Evolutionary conservation across 2,329 filamentous ascomycete species (phyloP).

Genomic region (Dothideomycetes sp.): DNA sequence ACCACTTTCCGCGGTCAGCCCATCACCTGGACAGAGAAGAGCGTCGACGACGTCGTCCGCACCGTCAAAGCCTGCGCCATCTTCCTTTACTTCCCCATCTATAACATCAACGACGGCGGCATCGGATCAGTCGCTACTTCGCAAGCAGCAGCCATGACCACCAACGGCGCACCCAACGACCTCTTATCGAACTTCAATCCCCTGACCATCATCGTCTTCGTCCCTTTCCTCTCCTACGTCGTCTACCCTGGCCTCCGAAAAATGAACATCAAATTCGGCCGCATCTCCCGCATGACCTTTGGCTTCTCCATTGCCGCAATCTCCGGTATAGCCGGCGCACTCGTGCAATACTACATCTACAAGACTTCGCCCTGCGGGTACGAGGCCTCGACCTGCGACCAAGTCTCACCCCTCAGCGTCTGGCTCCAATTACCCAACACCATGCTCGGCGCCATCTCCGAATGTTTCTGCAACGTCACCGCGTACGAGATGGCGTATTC

Average conservation of each 20-base stretch:
- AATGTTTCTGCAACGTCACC: conserved; percentile 33
- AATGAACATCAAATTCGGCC: conserved; percentile 28
- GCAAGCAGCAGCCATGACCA: conserved; percentile 17
- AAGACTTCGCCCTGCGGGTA: conserved; percentile 34
- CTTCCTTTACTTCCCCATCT: conserved; percentile 43
- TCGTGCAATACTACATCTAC: conserved; percentile 38
- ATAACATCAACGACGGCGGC: conserved; percentile 25
- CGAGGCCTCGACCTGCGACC: too few species aligned
- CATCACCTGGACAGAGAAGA: conserved; percentile 51
- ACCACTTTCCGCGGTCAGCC: conserved; percentile 11
- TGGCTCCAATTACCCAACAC: conserved; percentile 28
- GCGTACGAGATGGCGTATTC: conserved; percentile 36
- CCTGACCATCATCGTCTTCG: conserved; percentile 31
- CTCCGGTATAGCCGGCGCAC: conserved; percentile 26
- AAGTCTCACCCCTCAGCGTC: too few species aligned
- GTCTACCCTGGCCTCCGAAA: conserved; percentile 33
- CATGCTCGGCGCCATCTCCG: conserved; percentile 27
- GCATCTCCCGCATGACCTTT: conserved; percentile 39
- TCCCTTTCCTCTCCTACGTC: conserved; percentile 31
- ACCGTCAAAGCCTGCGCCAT: conserved; percentile 55
- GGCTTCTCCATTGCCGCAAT: conserved; percentile 40
- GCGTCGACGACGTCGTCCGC: conserved; percentile 60
- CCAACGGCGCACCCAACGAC: conserved; percentile 32
- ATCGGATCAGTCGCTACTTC: conserved; percentile 14
- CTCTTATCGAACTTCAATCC: conserved; percentile 36